These are phyloP conservation scores for Ampelomyces quisqualis DNA, from an alignment of 2,329 filamentous ascomycete species.

Conservation along the genomic window DNA sequence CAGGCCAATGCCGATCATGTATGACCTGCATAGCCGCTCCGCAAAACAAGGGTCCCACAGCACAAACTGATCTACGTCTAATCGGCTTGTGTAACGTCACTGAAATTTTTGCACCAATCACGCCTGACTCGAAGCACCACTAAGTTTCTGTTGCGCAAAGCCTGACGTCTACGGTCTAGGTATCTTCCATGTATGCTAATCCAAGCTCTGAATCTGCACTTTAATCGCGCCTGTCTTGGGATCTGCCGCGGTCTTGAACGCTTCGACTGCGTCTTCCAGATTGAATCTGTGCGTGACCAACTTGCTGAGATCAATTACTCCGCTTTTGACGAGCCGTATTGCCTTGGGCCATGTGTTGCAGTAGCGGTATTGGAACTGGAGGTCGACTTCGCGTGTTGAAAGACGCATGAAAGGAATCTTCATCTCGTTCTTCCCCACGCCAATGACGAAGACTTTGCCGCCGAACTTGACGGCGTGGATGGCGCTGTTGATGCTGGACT, in stretches of 20 bases:
- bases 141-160: too few relatives aligned
- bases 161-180: not conserved
- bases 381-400: constrained; percentile 86
- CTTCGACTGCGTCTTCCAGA: constrained; percentile 82
- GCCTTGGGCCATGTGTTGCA: constrained; percentile 94
- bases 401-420: constrained; percentile 93
- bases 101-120: too few relatives aligned
- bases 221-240: constrained; percentile 92
- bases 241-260: constrained; percentile 84
- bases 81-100: too few relatives aligned
- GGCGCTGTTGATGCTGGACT: constrained; percentile 80
- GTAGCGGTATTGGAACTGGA: constrained; percentile 97
- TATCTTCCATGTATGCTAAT: constrained; percentile 13
- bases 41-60: too few relatives aligned
- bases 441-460: constrained; percentile 95
- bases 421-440: constrained; percentile 93
- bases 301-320: constrained; percentile 76
- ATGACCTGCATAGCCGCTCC: too few relatives aligned
- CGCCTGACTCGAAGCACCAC: too few relatives aligned
- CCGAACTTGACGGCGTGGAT: constrained; percentile 93
- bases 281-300: constrained; percentile 86
- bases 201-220: constrained; percentile 79
- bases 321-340: constrained; percentile 81
- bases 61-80: too few relatives aligned
- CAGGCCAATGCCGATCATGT: too few relatives aligned